Base-by-base conservation (phyloP, 108 stramenopile genomes). In the Nannochloropsis salina region DNA sequence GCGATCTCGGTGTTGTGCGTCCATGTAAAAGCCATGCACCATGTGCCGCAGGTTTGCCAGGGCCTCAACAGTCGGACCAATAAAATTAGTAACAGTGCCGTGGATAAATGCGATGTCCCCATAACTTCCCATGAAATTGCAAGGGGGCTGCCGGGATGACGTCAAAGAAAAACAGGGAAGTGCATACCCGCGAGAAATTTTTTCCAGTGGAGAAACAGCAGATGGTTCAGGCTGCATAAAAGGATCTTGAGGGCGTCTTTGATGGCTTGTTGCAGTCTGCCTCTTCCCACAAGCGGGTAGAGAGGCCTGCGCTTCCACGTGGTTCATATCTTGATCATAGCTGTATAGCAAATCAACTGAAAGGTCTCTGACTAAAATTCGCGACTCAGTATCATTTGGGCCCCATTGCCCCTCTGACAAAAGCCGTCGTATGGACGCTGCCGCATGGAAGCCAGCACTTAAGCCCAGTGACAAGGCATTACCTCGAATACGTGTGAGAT, bases 361-460 rank as follows among this genome's bases (percentile, higher is more conserved):
- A 18, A 87, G 87, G 8, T 83, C 83, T 44, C 81, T 83, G 43
- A 87, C 83, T n/a, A 87, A 80, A n/a, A 83, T 87, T 1, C 87
- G 83, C 2, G 83, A 44, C 41, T 80, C 87, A 80, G 83, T 80
- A 40, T 80, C 87, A 10, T 61, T 74, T 6, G 61, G 61, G 61
- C 61, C 61, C 61, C 61, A 74, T 74, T 74, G 61, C 61, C 61
- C 61, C 61, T 74, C n/a, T n/a, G 61, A 74, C 20, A 74, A n/a
- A 4, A 74, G 61, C 61, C 61, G 61, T 74, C 61, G 15, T 15
- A 74, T n/a, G 4, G 61, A 74, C n/a, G 4, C 20, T 15, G 61
- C 61, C 61, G 61, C 61, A n/a, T 74, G 2, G n/a, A 74, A 74
- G 61, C 61, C 61, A 15, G 61, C n/a, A n/a, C 61, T n/a, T n/a